Conservation (phyloP, 2,329 filamentous ascomycete species). For the Colletotrichum spaethianum region DNA sequence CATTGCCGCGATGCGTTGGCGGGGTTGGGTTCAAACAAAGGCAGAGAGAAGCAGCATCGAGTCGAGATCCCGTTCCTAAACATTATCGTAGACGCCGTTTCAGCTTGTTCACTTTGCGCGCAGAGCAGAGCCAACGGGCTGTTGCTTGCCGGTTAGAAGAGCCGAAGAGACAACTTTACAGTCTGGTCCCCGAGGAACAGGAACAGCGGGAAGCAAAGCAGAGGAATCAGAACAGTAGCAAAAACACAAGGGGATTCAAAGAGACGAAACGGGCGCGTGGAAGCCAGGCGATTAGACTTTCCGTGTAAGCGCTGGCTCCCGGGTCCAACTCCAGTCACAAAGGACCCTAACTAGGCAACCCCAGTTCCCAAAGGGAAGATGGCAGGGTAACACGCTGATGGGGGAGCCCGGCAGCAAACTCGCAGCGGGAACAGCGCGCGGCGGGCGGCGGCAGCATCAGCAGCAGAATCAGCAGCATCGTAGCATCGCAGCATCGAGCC, state of each 20-base stretch:
- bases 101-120: conserved; percentile 17
- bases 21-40: not conserved
- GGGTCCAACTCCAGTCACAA: not conserved
- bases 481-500: conserved; percentile 16
- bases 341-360: not conserved
- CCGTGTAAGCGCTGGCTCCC: conserved; percentile 1
- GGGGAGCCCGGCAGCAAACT: not conserved
- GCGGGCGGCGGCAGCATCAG: not conserved
- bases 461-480: not conserved
- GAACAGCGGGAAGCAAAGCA: not conserved
- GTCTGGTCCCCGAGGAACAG: not conserved
- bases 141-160: not conserved
- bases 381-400: conserved; percentile 17
- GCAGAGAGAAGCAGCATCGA: not conserved
- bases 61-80: conserved; percentile 25
- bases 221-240: not conserved
- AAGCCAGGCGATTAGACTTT: conserved; percentile 24
- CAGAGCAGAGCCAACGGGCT: not conserved
- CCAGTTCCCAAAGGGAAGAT: not conserved
- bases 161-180: not conserved
- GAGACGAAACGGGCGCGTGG: not conserved
- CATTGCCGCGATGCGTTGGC: conserved; percentile 31
- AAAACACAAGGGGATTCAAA: not conserved
- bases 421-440: not conserved
- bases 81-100: conserved; percentile 34